These are phyloP conservation scores for Strobilomyces dryophilus DNA, from an alignment of 768 basidiomycete species.

Conservation along the genomic window DNA sequence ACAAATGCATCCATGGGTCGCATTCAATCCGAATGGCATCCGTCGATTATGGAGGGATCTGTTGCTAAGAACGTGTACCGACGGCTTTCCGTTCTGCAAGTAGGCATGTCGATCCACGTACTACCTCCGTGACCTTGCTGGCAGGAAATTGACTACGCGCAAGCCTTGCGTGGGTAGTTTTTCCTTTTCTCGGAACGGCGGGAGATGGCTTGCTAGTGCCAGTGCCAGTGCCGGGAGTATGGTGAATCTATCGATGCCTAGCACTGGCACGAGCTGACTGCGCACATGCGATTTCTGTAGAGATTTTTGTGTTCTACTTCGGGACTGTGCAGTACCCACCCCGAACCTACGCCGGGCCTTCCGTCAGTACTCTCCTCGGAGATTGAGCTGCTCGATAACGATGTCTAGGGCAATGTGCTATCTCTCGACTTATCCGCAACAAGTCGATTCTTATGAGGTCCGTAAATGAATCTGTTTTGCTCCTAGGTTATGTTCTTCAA, in stretches of 20 bases:
- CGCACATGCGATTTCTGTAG: slow-evolving; percentile 6
- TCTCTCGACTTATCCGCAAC: slow-evolving; percentile 65
- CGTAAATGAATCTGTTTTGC: slow-evolving; percentile 28
- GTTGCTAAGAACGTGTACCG: slow-evolving; percentile 18
- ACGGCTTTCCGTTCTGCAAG: slow-evolving; percentile 35
- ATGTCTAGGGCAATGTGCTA: slow-evolving; percentile 62
- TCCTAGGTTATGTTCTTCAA: slow-evolving; percentile 4
- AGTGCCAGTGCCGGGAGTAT: no score
- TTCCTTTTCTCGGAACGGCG: slow-evolving; percentile 55
- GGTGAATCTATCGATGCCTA: slow-evolving; percentile 37
- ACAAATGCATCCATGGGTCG: slow-evolving; percentile 11
- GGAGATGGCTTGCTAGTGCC: slow-evolving; percentile 64
- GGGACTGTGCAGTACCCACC: slow-evolving; percentile 53
- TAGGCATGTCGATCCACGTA: slow-evolving; percentile 11
- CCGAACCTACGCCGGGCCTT: slow-evolving; percentile 44
- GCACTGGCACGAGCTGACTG: slow-evolving; percentile 11
- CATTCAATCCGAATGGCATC: slow-evolving; percentile 22
- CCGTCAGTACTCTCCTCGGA: slow-evolving; percentile 29
- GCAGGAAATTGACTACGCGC: slow-evolving; percentile 41
- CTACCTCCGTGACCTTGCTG: neutral
- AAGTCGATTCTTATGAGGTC: slow-evolving; percentile 63
- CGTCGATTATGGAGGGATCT: slow-evolving; percentile 15
- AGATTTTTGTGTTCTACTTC: slow-evolving; percentile 56
- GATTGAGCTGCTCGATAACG: slow-evolving; percentile 18
- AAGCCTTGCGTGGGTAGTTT: slow-evolving; percentile 64